These are phyloP conservation scores for Sporisorium exsertum DNA, from an alignment of 1,284 basidiomycete species.

Conservation along the genomic window DNA sequence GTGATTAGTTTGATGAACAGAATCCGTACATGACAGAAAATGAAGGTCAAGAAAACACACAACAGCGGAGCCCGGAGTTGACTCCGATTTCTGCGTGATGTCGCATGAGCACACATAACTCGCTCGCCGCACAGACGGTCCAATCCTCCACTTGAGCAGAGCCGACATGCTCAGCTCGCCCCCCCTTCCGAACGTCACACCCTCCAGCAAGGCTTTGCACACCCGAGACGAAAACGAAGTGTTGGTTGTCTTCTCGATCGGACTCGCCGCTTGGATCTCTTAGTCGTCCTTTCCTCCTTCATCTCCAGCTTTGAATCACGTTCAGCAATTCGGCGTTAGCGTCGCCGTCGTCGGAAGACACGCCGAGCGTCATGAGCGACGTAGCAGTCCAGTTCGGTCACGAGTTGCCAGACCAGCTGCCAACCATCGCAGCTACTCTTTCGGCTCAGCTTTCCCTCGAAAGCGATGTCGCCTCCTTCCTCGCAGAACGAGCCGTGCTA, in stretches of 20 bases:
- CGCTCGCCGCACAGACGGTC: not conserved
- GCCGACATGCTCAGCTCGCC: not conserved
- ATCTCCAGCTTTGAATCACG: not conserved
- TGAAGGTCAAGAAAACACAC: not conserved
- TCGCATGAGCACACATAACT: conserved; percentile 1
- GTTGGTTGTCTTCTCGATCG: not conserved
- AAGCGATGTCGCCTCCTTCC: conserved; percentile 42
- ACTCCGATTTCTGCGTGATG: conserved; percentile 9
- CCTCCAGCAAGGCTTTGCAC: not conserved
- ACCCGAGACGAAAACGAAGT: not conserved
- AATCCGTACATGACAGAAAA: not conserved
- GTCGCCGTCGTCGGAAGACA: not conserved
- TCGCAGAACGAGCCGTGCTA: conserved; percentile 52
- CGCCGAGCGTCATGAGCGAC: conserved; percentile 14
- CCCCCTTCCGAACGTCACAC: not conserved
- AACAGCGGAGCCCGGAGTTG: not conserved
- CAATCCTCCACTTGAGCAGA: conserved; percentile 7
- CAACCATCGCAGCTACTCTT: conserved; percentile 36
- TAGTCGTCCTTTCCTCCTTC: not conserved
- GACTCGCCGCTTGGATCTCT: no score
- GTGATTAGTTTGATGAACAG: not conserved
- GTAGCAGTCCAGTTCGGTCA: conserved; percentile 27
- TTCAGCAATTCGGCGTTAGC: not conserved
- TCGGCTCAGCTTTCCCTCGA: conserved; percentile 47
- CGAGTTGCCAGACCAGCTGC: conserved; percentile 44